These are phyloP conservation scores for Ceratobasidium sp. DNA, from an alignment of 1,284 basidiomycete genomes.

Conservation along the genomic window DNA sequence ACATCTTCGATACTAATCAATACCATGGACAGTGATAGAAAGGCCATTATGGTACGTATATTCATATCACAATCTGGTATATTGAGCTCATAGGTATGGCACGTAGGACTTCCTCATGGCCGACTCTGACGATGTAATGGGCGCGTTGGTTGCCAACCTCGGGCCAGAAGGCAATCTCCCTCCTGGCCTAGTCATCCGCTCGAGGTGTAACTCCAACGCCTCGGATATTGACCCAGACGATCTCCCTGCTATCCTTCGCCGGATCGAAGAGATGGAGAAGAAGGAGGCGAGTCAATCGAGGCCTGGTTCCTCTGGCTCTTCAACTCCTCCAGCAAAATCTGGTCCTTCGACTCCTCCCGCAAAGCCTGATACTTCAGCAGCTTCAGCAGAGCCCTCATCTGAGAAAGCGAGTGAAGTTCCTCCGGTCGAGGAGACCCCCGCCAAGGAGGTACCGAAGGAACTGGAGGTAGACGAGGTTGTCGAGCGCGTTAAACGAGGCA, in stretches of 20 bases:
- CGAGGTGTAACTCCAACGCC: background rate
- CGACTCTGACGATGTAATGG: conserved; percentile 10
- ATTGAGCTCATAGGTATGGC: background rate
- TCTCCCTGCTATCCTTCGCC: conserved; percentile 4
- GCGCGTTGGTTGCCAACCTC: conserved; percentile 17
- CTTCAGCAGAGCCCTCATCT: background rate
- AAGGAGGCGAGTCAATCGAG: background rate
- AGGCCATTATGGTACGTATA: conserved; percentile 16
- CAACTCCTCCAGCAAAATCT: background rate
- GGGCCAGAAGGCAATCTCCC: background rate
- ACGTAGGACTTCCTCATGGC: conserved; percentile 5
- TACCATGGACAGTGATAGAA: conserved; percentile 23
- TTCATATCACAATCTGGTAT: background rate
- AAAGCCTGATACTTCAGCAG: background rate
- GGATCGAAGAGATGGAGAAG: conserved; percentile 9
- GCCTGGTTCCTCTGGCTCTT: background rate
- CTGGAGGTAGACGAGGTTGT: conserved; percentile 68
- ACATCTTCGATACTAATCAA: background rate
- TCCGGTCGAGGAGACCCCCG: background rate
- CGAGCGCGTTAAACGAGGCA: conserved; percentile 79
- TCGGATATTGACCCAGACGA: conserved; percentile 1
- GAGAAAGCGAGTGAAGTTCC: background rate
- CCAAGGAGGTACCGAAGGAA: background rate
- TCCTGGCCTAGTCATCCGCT: background rate
- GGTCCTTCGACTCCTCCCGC: background rate